Percentiles rank a stretch among this genome's conserved stretches.
Conservation (phyloP, 78 protist species). For the Mastigamoeba balamuthi region DNA sequence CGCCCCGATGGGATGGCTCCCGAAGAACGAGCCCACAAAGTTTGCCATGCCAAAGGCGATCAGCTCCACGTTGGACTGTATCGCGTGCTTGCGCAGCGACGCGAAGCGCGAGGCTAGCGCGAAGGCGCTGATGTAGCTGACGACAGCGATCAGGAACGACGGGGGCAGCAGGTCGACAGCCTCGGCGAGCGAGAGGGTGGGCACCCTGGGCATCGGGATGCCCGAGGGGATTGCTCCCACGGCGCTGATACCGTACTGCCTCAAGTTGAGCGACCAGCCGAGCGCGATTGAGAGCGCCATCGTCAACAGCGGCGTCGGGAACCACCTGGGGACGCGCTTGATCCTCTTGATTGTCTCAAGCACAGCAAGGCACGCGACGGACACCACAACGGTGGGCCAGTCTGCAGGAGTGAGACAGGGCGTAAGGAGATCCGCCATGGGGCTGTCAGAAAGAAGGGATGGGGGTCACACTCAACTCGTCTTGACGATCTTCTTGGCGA, state of each 20-base stretch:
- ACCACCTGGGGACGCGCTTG: neutral
- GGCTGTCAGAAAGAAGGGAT: too few species aligned
- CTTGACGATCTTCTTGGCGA: neutral
- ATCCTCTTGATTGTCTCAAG: neutral
- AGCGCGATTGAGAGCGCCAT: neutral
- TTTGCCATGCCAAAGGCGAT: conserved; percentile 64
- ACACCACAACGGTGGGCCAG: neutral
- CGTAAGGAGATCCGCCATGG: too few species aligned
- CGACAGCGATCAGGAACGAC: conserved; percentile 26
- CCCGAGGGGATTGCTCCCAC: neutral
- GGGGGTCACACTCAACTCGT: neutral
- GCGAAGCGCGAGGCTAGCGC: conserved; percentile 53
- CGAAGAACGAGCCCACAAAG: conserved; percentile 56
- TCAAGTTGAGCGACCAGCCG: neutral
- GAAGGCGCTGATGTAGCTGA: conserved; percentile 45
- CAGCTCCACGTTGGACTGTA: conserved; percentile 61
- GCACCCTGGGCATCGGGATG: neutral
- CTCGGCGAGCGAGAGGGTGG: neutral
- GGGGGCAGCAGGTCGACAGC: neutral
- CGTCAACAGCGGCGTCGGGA: neutral
- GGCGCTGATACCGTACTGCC: neutral
- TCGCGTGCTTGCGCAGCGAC: conserved; percentile 7
- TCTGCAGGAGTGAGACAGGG: neutral
- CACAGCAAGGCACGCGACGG: neutral
- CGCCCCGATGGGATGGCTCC: conserved; percentile 49